Evolutionary conservation across 495 filamentous ascomycete genomes (phyloP).

Genomic region (Penicillium macrosclerotiorum): DNA sequence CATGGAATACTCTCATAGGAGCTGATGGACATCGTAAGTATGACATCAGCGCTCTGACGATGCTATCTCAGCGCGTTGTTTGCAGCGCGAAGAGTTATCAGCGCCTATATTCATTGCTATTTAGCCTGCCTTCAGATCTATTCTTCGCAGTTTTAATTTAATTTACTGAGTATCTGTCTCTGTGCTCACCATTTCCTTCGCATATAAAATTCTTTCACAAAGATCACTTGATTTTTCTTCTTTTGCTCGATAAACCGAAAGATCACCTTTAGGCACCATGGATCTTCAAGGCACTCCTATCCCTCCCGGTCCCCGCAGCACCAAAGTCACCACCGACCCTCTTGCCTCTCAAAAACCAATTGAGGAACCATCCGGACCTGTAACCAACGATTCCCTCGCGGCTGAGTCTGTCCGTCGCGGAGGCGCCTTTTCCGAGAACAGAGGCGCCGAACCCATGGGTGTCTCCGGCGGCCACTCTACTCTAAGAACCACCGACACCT

Average conservation of each 20-base stretch:
- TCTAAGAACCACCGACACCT: slow-evolving; percentile 56
- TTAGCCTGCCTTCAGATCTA: slow-evolving; percentile 21
- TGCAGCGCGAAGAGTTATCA: not conserved
- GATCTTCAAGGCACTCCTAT: slow-evolving; percentile 50
- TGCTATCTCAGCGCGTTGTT: not conserved
- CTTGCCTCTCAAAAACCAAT: slow-evolving; percentile 39
- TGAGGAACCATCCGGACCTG: slow-evolving; percentile 53
- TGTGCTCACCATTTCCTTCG: too few species aligned
- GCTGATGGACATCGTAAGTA: slow-evolving; percentile 24
- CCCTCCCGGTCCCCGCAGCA: slow-evolving; percentile 34
- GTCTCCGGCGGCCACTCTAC: slow-evolving; percentile 50
- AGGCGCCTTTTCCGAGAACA: slow-evolving; percentile 54
- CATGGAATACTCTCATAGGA: not conserved
- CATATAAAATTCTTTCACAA: too few species aligned
- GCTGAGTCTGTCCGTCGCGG: slow-evolving; percentile 55
- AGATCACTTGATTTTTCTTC: not conserved
- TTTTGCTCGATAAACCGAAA: too few species aligned
- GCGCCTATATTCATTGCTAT: slow-evolving; percentile 15
- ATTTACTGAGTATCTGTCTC: too few species aligned
- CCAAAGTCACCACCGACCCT: slow-evolving; percentile 54
- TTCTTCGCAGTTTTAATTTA: too few species aligned
- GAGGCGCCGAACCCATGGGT: slow-evolving; percentile 45
- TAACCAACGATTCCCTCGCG: slow-evolving; percentile 64
- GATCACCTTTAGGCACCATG: too few species aligned
- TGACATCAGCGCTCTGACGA: slow-evolving; percentile 38